Conservation (phyloP, 345 rosid species). For the Citrus maxima region DNA sequence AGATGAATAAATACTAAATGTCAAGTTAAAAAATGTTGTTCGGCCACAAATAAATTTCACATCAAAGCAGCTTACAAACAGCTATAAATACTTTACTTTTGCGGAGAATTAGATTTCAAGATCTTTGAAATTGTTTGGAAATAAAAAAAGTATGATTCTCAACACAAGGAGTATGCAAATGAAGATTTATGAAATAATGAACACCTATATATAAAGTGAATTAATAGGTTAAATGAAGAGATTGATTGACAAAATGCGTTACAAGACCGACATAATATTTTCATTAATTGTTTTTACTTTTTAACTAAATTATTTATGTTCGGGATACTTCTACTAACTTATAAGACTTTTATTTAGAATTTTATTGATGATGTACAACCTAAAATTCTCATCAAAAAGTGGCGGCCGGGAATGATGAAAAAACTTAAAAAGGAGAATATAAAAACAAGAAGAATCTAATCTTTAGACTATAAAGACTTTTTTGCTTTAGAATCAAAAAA, state of each 20-base stretch:
- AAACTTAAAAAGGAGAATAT: conserved; percentile 3
- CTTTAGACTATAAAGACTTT: conserved; percentile 25
- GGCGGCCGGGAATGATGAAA: neutral
- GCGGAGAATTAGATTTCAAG: neutral
- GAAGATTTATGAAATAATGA: neutral
- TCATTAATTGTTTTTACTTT: neutral
- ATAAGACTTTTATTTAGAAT: neutral
- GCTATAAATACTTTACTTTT: neutral
- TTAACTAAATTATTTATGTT: neutral
- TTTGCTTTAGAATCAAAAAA: conserved; percentile 30
- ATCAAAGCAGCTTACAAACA: neutral
- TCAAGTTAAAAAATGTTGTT: too few relatives aligned
- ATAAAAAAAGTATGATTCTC: neutral
- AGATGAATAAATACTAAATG: too few relatives aligned
- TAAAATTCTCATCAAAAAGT: conserved; percentile 21
- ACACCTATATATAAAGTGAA: too few relatives aligned
- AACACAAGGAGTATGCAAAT: conserved; percentile 12
- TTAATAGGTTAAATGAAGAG: too few relatives aligned
- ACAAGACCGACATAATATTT: neutral
- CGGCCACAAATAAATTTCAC: too few relatives aligned
- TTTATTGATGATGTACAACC: neutral
- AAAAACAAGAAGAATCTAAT: conserved; percentile 25
- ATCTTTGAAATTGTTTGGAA: neutral
- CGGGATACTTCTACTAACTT: neutral
- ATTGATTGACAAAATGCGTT: too few relatives aligned